Base-by-base conservation (phyloP, 2,329 filamentous ascomycete genomes). In the Beauveria sp. region DNA sequence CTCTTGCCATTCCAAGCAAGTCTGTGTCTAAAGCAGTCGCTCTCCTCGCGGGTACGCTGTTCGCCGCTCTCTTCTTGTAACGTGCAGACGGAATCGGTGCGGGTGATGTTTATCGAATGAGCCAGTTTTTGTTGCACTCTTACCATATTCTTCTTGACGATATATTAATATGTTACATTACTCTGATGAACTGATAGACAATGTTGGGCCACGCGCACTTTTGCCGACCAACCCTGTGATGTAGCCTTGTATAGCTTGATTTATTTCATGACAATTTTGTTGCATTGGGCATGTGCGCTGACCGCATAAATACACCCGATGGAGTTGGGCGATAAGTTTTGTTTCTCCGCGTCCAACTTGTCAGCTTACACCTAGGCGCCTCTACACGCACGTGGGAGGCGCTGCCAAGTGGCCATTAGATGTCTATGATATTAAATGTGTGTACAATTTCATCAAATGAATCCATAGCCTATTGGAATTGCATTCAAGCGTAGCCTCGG, bases 121-220 rank as follows among this genome's bases (percentile, higher is more conserved):
- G 49, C 38, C 38, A 34, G 20, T 5, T 38, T 14, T 93, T 52
- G 92, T 87, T 0, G 43, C 10, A 8, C 24, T 18, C 5, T 54
- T 56, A 14, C 12, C 12, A 10, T 38, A 5, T 8, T 51, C 43
- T 34, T 50, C 16, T 50, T 50, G 14, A 14, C 12, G 10, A 34
- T 18, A n/a, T 18, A 16, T 8, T 34, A 22, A 6, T 26, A 18
- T 14, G 24, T 22, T 51, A 30, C 46, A 58, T 58, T 58, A 43
- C 46, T 47, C 9, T 38, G 28, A 58, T 28, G 55, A 50, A 16
- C 2, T 50, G 22, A 58, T 28, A 24, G 34, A 20, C 3, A 38
- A 8, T 49, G 28, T 14, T 26, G 4, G 28, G 30, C 24, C 3
- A 30, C 5, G 43, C 20, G 28, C 16, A 40, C 26, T 42, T 6